Base-by-base conservation (phyloP, 805 yeast species). In the Metschnikowia corniflorae region DNA sequence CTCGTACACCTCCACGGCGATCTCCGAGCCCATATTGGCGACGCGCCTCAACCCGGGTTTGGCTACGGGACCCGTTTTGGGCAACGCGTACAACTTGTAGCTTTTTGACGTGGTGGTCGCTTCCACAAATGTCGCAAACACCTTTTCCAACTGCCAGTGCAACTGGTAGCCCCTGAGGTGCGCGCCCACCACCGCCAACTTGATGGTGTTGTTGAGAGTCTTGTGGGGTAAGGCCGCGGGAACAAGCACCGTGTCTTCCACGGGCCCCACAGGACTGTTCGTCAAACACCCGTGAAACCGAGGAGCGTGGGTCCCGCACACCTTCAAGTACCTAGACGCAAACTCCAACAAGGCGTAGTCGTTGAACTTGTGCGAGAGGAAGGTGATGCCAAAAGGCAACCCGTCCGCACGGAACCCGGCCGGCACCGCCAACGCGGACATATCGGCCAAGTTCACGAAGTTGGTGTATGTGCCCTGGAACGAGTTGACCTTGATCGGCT, bases 381-480 rank as follows among this genome's bases (percentile, higher is more conserved):
- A 70, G 5, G 97, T 91, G 41, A 91, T 77, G 61, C 97, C 97
- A 45, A 78, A 82, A 7, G 97, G 96, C 49, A 91, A 62, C 4
- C 95, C 95, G 59, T 91, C 97, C 2, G 73, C 50, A 38, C 72
- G 61, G 74, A 87, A 91, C 2, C 95, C 96, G 16, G 82, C 84
- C 17, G 98, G 97, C 37, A 91, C 72, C 0, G 97, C 87, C 51
- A 91, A 69, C 1, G 96, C 97, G 24, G 94, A 82, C 68, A 89
- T 63, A 55, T 91, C 97, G 3, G 96, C 95, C 57, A 91, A 73
- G 60, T 93, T 91, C 51, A 86, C 96, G 59, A 93, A 93, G 65
- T 91, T 91, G 20, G 97, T 91, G 82, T 95, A 91, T n/a, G 96
- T 88, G 21, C 98, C 98, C 66, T 93, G 98, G 54, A 72, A 71